phyloP scores from a whole-genome alignment of 2,329 filamentous ascomycete genomes.

The Microdochium paspali region DNA sequence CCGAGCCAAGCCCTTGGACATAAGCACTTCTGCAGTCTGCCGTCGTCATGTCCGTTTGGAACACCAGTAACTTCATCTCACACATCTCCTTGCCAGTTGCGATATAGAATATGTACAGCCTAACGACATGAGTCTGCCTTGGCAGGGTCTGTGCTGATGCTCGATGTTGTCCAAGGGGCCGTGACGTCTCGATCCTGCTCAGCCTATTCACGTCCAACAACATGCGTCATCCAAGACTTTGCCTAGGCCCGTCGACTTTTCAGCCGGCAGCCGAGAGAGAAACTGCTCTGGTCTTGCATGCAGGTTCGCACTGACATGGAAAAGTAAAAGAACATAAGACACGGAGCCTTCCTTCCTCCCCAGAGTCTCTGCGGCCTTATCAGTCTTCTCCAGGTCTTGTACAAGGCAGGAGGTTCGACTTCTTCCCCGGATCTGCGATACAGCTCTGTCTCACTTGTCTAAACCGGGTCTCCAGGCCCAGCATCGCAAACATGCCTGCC shows the following conservation, averaged over 20 bases:
- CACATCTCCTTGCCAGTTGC: too few relatives aligned
- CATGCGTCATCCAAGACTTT: background rate
- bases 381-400: background rate
- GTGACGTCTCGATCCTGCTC: too few relatives aligned
- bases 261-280: too few relatives aligned
- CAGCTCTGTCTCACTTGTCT: background rate
- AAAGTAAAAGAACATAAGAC: background rate
- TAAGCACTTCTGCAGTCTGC: too few relatives aligned
- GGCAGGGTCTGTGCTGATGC: too few relatives aligned
- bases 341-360: background rate
- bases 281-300: too few relatives aligned
- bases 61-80: too few relatives aligned
- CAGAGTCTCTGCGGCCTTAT: background rate
- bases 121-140: too few relatives aligned
- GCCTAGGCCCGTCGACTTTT: background rate
- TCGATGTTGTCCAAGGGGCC: too few relatives aligned
- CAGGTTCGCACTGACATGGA: background rate
- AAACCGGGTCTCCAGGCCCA: background rate
- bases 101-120: too few relatives aligned
- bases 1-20: background rate
- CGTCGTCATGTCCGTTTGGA: too few relatives aligned
- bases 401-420: background rate
- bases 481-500: slow-evolving; percentile 1
- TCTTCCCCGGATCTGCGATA: background rate
- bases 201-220: background rate